These are phyloP conservation scores for Penicillium sp. DNA, from an alignment of 2,329 filamentous ascomycete genomes.

Conservation along the genomic window DNA sequence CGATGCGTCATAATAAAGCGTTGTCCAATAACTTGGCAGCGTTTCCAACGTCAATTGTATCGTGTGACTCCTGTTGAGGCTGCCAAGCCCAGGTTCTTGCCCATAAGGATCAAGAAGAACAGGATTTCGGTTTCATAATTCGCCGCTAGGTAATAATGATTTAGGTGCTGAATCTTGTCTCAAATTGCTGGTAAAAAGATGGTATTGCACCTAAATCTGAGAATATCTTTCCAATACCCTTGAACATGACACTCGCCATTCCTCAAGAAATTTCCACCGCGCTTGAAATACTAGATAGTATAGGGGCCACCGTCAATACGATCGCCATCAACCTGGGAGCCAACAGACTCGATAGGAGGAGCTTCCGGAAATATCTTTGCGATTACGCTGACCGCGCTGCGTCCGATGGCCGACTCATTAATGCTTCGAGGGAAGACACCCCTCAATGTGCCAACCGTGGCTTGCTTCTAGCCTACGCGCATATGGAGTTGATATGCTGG, in stretches of 20 bases:
- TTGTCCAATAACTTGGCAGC: too few relatives aligned
- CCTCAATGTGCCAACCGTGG: constrained; percentile 7
- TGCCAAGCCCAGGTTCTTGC: not conserved
- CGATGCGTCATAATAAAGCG: too few relatives aligned
- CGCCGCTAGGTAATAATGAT: not conserved
- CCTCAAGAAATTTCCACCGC: not conserved
- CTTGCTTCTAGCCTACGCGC: constrained; percentile 9
- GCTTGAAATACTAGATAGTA: constrained; percentile 1
- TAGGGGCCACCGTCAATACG: not conserved
- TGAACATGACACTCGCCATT: not conserved
- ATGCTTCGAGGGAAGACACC: constrained; percentile 4
- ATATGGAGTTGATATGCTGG: constrained; percentile 11
- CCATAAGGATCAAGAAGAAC: not conserved
- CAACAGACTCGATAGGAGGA: constrained; percentile 12
- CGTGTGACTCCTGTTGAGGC: not conserved
- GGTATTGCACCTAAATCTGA: not conserved
- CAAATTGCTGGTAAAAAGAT: not conserved
- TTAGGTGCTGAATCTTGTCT: not conserved
- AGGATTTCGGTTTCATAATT: not conserved
- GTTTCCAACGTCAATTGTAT: too few relatives aligned
- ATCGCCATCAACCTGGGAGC: constrained; percentile 8
- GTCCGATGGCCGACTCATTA: constrained; percentile 12
- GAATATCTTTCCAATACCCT: not conserved
- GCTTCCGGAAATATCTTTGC: constrained; percentile 8
- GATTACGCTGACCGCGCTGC: constrained; percentile 14